Percentiles rank a stretch among this genome's conserved stretches.
phyloP scores from a whole-genome alignment of 257 asterid genomes.

The Solanum bulbocastanum region DNA sequence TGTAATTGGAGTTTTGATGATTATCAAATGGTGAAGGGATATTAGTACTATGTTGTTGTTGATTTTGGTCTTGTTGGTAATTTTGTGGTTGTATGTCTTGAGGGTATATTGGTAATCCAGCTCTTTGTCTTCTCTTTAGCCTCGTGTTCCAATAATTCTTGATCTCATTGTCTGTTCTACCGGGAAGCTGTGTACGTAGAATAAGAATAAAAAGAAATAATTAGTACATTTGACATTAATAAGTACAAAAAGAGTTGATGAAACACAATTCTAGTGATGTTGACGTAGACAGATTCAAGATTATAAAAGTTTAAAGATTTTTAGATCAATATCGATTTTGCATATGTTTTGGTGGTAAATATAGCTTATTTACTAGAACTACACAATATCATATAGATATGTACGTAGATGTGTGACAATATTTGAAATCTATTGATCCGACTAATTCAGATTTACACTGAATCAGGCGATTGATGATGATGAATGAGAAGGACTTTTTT shows the following conservation, averaged over 20 bases:
- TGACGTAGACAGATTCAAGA: not conserved
- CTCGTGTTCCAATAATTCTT: not conserved
- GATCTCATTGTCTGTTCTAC: slow-evolving; percentile 1
- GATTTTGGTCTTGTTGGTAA: not conserved
- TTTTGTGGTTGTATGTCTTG: not conserved
- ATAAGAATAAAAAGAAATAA: not conserved
- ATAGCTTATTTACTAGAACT: not conserved
- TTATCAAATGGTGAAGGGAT: slow-evolving; percentile 8
- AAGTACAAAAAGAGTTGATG: too few species aligned
- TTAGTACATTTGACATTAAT: not conserved
- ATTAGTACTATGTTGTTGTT: not conserved
- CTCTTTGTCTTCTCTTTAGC: slow-evolving; percentile 3
- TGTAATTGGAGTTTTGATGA: not conserved
- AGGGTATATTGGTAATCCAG: slow-evolving; percentile 1
- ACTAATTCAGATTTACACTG: not conserved
- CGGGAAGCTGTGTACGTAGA: slow-evolving; percentile 30
- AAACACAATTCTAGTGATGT: not conserved
- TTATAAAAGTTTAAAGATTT: not conserved
- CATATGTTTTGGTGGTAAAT: too few species aligned
- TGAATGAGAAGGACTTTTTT: not conserved
- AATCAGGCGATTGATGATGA: not conserved
- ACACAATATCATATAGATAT: not conserved
- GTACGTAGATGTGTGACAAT: not conserved
- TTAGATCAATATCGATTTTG: not conserved
- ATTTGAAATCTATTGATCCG: not conserved